Conservation (phyloP, 2,329 filamentous ascomycete species). For the Metarhizium guizhouense region DNA sequence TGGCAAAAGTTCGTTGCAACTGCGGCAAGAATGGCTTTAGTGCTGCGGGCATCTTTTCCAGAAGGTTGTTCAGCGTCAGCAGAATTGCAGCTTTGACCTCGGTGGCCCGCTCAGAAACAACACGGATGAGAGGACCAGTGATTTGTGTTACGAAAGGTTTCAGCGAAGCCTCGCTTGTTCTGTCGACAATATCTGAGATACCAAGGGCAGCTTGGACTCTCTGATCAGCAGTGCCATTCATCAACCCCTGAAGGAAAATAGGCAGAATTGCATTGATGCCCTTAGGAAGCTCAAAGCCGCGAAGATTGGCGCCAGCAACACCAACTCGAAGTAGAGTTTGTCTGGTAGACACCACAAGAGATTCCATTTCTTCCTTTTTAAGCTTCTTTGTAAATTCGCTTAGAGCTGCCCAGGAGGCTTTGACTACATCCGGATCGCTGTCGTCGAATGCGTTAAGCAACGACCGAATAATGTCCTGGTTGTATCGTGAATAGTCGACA, state of each 20-base stretch:
- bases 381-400: slow-evolving; percentile 81
- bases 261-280: slow-evolving; percentile 94
- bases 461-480: slow-evolving; percentile 87
- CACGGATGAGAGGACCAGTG: slow-evolving; percentile 92
- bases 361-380: slow-evolving; percentile 97
- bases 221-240: slow-evolving; percentile 92
- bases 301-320: slow-evolving; percentile 72
- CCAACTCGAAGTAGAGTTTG: slow-evolving; percentile 83
- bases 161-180: slow-evolving; percentile 76
- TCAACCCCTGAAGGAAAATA: slow-evolving; percentile 94
- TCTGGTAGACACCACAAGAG: slow-evolving; percentile 75
- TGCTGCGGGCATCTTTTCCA: slow-evolving; percentile 93
- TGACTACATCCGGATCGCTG: slow-evolving; percentile 71
- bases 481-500: slow-evolving; percentile 90
- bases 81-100: slow-evolving; percentile 95
- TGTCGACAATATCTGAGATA: slow-evolving; percentile 92
- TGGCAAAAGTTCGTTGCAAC: slow-evolving; percentile 92
- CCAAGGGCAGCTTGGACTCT: slow-evolving; percentile 84
- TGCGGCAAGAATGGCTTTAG: slow-evolving; percentile 96
- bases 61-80: slow-evolving; percentile 83
- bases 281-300: slow-evolving; percentile 88
- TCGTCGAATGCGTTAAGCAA: slow-evolving; percentile 91
- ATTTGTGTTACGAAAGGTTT: slow-evolving; percentile 97
- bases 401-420: slow-evolving; percentile 80
- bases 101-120: slow-evolving; percentile 90